phyloP scores from a whole-genome alignment of 306 rosid genomes.

The Leucaena leucocephala region DNA sequence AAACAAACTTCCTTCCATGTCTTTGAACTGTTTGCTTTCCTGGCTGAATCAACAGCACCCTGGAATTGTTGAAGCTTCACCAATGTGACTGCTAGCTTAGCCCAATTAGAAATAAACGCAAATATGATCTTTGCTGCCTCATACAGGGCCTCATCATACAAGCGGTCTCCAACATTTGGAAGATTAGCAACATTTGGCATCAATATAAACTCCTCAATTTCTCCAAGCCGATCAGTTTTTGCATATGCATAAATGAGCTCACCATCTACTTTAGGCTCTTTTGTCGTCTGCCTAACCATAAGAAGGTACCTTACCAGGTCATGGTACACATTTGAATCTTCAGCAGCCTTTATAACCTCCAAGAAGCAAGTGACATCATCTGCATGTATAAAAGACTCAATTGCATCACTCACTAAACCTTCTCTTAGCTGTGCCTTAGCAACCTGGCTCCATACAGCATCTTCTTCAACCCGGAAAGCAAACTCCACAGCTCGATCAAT shows the following conservation, averaged over 20 bases:
- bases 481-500: conserved; percentile 94
- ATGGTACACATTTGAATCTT: conserved; percentile 78
- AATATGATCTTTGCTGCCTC: conserved; percentile 93
- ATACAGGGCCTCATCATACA: conserved; percentile 84
- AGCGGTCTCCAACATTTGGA: conserved; percentile 85
- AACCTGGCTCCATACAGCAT: conserved; percentile 99
- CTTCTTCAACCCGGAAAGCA: conserved; percentile 95
- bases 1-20: conserved; percentile 98
- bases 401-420: conserved; percentile 91
- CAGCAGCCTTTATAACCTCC: conserved; percentile 88
- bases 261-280: conserved; percentile 94
- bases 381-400: conserved; percentile 91
- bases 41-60: conserved; percentile 96
- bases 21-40: conserved; percentile 93
- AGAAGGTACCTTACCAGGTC: conserved; percentile 86
- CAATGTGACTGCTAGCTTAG: conserved; percentile 84
- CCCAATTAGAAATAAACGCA: conserved; percentile 92
- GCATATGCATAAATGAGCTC: conserved; percentile 97
- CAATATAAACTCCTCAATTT: conserved; percentile 89
- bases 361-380: conserved; percentile 85
- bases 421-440: conserved; percentile 90
- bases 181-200: conserved; percentile 97
- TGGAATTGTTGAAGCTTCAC: conserved; percentile 89
- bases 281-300: conserved; percentile 91
- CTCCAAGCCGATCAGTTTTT: conserved; percentile 88